Conservation (phyloP, 768 basidiomycete species). For the Lactifluus hygrophoroides region DNA sequence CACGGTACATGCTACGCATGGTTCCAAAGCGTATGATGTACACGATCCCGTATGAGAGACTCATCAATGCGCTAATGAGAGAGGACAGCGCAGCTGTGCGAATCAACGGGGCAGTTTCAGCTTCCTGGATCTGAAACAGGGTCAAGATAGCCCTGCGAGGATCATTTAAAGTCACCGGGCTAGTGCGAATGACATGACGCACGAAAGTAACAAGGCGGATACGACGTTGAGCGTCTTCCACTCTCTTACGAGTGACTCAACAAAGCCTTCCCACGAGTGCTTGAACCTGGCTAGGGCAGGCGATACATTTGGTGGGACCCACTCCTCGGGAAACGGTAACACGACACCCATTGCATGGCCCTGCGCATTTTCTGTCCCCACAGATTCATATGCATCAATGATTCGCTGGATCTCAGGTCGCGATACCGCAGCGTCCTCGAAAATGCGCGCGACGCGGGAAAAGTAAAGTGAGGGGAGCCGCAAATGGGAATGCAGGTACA, state of each 20-base stretch:
- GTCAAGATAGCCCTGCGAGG: slow-evolving; percentile 53
- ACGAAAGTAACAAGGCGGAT: slow-evolving; percentile 43
- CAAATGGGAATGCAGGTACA: slow-evolving; percentile 43
- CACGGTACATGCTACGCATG: slow-evolving; percentile 66
- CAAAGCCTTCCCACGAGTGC: slow-evolving; percentile 59
- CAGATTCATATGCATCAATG: slow-evolving; percentile 26
- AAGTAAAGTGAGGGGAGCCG: slow-evolving; percentile 76
- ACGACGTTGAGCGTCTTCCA: slow-evolving; percentile 75
- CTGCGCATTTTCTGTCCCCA: background rate
- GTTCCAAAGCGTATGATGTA: slow-evolving; percentile 65
- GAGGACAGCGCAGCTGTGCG: slow-evolving; percentile 58
- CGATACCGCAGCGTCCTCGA: slow-evolving; percentile 72
- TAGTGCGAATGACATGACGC: background rate
- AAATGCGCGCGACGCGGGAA: slow-evolving; percentile 65
- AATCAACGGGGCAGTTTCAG: slow-evolving; percentile 50
- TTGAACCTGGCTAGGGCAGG: slow-evolving; percentile 60
- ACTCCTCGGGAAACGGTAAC: slow-evolving; percentile 31
- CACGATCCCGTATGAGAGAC: slow-evolving; percentile 62
- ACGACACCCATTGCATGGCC: background rate
- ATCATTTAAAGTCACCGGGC: background rate
- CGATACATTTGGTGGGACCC: slow-evolving; percentile 41
- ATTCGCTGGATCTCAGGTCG: slow-evolving; percentile 52
- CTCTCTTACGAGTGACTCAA: slow-evolving; percentile 59
- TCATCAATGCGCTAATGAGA: slow-evolving; percentile 58
- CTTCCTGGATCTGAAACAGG: slow-evolving; percentile 48